Base-by-base conservation (phyloP, 305 asterid species). In the Fraxinus angustifolia region DNA sequence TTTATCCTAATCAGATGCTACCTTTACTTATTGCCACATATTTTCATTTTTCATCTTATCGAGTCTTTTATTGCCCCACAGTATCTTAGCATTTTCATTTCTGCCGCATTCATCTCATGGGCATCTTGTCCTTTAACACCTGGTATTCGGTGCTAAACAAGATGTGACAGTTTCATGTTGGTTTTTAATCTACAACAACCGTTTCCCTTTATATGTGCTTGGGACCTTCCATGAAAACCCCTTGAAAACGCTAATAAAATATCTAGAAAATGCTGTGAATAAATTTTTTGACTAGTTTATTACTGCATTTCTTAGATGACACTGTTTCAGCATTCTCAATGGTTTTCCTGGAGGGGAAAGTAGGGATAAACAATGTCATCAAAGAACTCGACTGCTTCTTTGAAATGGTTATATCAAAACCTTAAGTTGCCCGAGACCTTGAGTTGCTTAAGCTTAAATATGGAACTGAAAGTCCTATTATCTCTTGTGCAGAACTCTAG, bases 401-500 rank as follows among this genome's bases (percentile, higher is more conserved):
- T 28, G 73, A 65, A 26, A 65, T 26, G 17, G 36, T 4, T 65
- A 4, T 8, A 26, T 26, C n/a, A 12, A 21, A 45, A 26, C 34
- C 36, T 35, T 74, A 42, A 77, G 62, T 78, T 34, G 31, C 48
- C 33, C 16, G 6, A 70, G 65, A 33, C 31, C 21, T 2, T 40
- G 65, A 45, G 42, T 75, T 65, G 38, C 77, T 62, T 35, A 67
- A 53, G 17, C 17, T 14, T 77, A 56, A 78, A 35, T 21, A 77
- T n/a, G 74, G 74, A 65, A 45, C 35, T 65, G 67, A 40, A 30
- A 73, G 36, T 78, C 34, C 77, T 36, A 74, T 72, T 56, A 30
- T 56, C 35, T 68, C 23, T 79, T 77, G 5, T 79, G 31, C 65
- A 23, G 62, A 80, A 84, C 23, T 82, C 56, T 79, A 79, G 50